phyloP scores from a whole-genome alignment of 2,329 filamentous ascomycete species.

The Xylariaceae sp. region DNA sequence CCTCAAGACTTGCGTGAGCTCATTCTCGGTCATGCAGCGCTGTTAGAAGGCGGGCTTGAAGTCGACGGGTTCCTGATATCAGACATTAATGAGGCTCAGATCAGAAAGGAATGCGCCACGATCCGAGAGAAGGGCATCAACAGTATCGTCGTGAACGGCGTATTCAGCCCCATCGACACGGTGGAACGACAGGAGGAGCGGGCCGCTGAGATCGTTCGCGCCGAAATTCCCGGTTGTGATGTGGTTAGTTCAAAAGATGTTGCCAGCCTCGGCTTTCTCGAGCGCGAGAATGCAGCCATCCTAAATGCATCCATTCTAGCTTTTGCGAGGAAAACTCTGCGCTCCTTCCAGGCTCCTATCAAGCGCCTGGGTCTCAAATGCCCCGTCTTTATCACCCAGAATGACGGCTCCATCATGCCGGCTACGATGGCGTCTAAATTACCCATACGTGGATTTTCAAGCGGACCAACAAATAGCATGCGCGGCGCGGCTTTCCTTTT shows the following conservation, averaged over 20 bases:
- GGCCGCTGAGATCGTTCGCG: constrained; percentile 39
- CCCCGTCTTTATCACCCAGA: constrained; percentile 59
- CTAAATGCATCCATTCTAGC: constrained; percentile 59
- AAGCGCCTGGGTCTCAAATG: constrained; percentile 46
- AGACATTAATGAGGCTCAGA: constrained; percentile 40
- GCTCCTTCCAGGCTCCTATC: constrained; percentile 51
- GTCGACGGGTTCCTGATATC: constrained; percentile 47
- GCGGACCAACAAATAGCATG: constrained; percentile 61
- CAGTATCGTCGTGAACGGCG: constrained; percentile 45
- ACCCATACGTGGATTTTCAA: constrained; percentile 60
- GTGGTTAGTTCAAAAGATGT: constrained; percentile 50
- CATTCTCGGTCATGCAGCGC: constrained; percentile 42
- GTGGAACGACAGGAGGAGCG: constrained; percentile 46
- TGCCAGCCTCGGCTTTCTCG: constrained; percentile 52
- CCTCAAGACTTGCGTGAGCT: constrained; percentile 45
- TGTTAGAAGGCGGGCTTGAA: constrained; percentile 49
- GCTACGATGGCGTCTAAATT: constrained; percentile 50
- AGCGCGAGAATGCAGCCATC: constrained; percentile 62
- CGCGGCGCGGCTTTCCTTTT: constrained; percentile 58
- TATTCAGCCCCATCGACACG: constrained; percentile 52
- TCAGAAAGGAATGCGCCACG: constrained; percentile 36
- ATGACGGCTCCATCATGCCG: constrained; percentile 58
- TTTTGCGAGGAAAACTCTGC: constrained; percentile 55
- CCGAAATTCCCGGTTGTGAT: constrained; percentile 38
- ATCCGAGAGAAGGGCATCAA: constrained; percentile 42